Evolutionary conservation across 768 basidiomycete genomes (phyloP), one percentile per base, ranked within the genome.

Genomic region (Hygrophoropsis aurantiaca): DNA sequence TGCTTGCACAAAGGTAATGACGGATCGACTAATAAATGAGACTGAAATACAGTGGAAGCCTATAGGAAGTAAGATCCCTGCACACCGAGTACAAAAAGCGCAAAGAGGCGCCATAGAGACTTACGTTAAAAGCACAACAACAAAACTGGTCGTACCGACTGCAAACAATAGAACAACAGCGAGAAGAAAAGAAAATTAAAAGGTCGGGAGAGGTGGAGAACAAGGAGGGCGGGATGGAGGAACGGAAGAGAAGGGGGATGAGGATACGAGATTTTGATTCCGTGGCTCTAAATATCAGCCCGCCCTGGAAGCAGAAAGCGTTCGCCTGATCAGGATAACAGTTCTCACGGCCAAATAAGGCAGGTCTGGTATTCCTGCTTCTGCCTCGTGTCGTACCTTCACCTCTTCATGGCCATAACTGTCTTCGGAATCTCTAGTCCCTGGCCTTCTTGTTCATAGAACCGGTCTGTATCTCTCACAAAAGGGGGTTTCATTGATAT

Each of bases 1-100:
- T 74, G 72, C 64, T 74, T 72, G 70, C 74, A 82, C 56, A 70
- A 66, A 57, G 53, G 65, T 64, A 58, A 65, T 66, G 57, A 65
- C 58, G 62, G 62, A 55, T 55, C 62, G 49, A 49, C 41, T 50
- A 59, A 64, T 59, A 64, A 62, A 58, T 56, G 48, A 51, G 53
- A 57, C 64, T 64, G 62, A 61, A 58, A 60, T 61, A 61, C 56
- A 61, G 59, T 65, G 58, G 58, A 54, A 62, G 54, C 20, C 54
- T 52, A 60, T 46, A 52, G 51, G 55, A 19, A 11, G 16, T 42
- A 20, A 32, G 42, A 19, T 50, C 10, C 38, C 49, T 42, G 11
- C 20, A 3, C 26, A 25, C 16, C 9, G 11, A 36, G 40, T n/a
- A 53, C 42, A 49, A 54, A 44, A 40, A 40, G 0, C 19, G 23